Evolutionary conservation across 2,329 filamentous ascomycete species (phyloP), one percentile per base, ranked within the genome.

Genomic region (Xylaria sp.): DNA sequence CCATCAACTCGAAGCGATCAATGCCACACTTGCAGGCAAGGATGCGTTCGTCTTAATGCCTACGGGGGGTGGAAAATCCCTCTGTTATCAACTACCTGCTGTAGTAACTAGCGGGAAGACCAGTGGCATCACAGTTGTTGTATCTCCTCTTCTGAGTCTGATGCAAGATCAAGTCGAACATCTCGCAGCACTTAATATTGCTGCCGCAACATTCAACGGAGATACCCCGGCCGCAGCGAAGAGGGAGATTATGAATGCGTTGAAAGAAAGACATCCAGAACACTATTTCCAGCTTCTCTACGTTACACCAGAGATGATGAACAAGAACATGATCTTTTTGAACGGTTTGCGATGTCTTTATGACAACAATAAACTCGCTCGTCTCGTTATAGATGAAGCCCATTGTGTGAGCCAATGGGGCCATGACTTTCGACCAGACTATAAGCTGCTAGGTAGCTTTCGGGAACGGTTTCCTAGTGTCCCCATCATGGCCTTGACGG

Each of bases 321-420:
- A 84, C 78, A 94, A 94, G 74, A 99, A 89, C 74, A 76, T 83
- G 43, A 79, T 80, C 2, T 91, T 98, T 75, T 80, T 88, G 61
- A 83, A 82, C 54, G 85, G 83, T 2, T 82, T 99, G 66, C 79
- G 86, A 54, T 82, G 80, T 2, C 81, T 99, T n/a, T 85, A 97
- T 75, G 77, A 78, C 14, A 87, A 87, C 53, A 81, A 84, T 3
- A 91, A 89, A 70, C 86, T 99, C 55, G 94, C 96, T 15, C 88
- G 95, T 25, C 87, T 99, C 51, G 95, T 99, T 56, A 96, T 99
- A 66, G 95, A 99, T 70, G 96, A 99, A 78, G 95, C 95, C n/a
- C 95, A 99, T 76, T 99, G 95, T 76, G 94, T 99, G 25, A 98
- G 95, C 76, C 94, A 99, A 80, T 99, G 95, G 95, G 95, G 95